Conservation (phyloP, 805 yeast species). For the Pichia gijzeniarum region DNA sequence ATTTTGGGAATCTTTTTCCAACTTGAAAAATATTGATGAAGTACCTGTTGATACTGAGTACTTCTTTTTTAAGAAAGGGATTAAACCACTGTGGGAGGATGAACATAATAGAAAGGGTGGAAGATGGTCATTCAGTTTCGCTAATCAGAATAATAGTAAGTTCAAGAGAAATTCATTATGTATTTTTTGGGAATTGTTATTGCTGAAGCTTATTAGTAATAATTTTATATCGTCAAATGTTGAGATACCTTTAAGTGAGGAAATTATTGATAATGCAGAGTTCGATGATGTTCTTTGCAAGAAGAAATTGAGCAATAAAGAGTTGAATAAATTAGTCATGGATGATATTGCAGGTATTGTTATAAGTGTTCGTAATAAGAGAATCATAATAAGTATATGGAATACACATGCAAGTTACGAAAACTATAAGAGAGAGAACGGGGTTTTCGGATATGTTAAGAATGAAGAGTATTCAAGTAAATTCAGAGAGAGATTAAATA, state of each 20-base stretch:
- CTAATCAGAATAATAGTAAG: conserved; percentile 7
- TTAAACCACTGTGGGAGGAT: conserved; percentile 66
- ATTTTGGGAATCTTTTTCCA: conserved; percentile 40
- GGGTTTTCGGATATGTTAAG: not conserved
- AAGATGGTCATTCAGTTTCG: conserved; percentile 44
- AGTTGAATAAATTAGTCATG: conserved; percentile 24
- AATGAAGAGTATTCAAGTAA: conserved; percentile 4
- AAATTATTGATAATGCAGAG: conserved; percentile 6
- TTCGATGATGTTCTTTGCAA: conserved; percentile 4
- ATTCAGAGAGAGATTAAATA: conserved; percentile 5
- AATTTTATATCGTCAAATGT: conserved; percentile 27
- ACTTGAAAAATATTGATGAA: conserved; percentile 34
- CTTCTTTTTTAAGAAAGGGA: conserved; percentile 51
- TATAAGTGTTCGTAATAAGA: conserved; percentile 52
- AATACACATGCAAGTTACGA: conserved; percentile 35
- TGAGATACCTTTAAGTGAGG: not conserved
- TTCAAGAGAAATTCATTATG: conserved; percentile 24
- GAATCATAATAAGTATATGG: conserved; percentile 57
- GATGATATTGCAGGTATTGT: conserved; percentile 56
- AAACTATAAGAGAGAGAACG: conserved; percentile 4
- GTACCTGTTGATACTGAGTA: conserved; percentile 44
- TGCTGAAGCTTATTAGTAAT: conserved; percentile 47
- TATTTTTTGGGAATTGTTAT: conserved; percentile 50
- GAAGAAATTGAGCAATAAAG: not conserved
- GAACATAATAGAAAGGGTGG: conserved; percentile 56